These are phyloP conservation scores for Rosa hybrid DNA, from an alignment of 331 rosid genomes.

Conservation along the genomic window DNA sequence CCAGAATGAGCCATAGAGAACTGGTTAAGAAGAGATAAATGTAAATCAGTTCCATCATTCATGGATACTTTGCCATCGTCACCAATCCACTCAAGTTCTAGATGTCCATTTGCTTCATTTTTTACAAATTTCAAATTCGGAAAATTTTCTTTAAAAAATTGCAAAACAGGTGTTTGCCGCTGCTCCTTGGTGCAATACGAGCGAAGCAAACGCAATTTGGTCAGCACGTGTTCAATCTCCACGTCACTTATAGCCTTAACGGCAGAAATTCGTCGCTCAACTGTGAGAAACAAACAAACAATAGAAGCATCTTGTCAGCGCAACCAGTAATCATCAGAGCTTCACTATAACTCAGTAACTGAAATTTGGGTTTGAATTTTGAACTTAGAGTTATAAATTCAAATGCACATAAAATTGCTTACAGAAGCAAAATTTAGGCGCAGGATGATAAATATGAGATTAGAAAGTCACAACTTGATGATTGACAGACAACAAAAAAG, in stretches of 20 bases:
- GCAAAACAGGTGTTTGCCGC: constrained; percentile 46
- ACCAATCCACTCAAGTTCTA: constrained; percentile 55
- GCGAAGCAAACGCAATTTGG: constrained; percentile 64
- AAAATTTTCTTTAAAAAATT: constrained; percentile 51
- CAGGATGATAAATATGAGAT: no score
- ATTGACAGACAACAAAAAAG: neutral
- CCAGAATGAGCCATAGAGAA: constrained; percentile 64
- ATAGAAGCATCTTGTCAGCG: neutral
- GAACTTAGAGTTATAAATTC: neutral
- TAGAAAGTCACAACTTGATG: neutral
- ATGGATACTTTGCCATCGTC: constrained; percentile 33
- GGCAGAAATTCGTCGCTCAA: constrained; percentile 64
- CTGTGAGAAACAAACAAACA: constrained; percentile 21
- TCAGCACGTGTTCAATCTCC: constrained; percentile 61
- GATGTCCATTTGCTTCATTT: constrained; percentile 35
- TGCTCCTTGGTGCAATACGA: constrained; percentile 59
- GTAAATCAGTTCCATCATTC: constrained; percentile 45
- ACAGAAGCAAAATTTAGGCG: neutral
- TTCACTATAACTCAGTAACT: neutral
- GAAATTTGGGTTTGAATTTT: neutral
- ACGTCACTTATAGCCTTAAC: constrained; percentile 81
- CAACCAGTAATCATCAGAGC: neutral
- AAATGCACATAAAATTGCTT: neutral
- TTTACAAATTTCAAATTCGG: constrained; percentile 51
- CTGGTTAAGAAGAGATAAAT: constrained; percentile 54